Base-by-base conservation (phyloP, 345 rosid genomes). In the Salix exigua region DNA sequence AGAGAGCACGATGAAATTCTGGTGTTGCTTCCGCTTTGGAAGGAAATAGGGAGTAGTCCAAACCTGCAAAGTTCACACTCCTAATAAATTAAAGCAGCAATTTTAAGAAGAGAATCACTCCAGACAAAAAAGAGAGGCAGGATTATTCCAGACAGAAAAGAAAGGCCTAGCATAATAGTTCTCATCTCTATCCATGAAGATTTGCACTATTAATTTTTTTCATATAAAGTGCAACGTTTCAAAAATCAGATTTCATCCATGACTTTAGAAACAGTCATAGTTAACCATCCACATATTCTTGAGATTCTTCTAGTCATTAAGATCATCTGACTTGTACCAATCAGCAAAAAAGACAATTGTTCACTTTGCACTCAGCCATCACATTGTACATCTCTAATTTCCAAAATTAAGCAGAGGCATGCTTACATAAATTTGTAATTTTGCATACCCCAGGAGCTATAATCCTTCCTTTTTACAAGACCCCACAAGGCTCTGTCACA, bases 1-100 rank as follows among this genome's bases (percentile, higher is more conserved):
- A 95, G 99, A 93, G 99, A 95, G 97, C 99, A 93, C 94, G 88
- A 68, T 90, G 94, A 84, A 87, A 73, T 73, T 90, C 91, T 81
- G 85, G 94, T 35, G 93, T 70, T 26, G 82, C 78, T 77, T 85
- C 92, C 87, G 81, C 82, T 66, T 82, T 85, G 73, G 87, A 76
- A 44, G 97, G 85, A 77, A 89, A 74, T 60, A 83, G 73, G n/a
- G 91, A 78, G 81, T 86, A 89, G 78, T 86, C 93, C 21, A 82
- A 64, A 81, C 88, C 97, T 94, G 85, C 75, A 78, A 40, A 21
- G 19, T 19, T 40, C 35, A 28, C 31, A 60, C 5, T 61, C 58
- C 42, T 21, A 42, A 13, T 68, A 25, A 73, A 44, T 28, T 37
- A 5, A 35, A 51, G 62, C 50, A 21, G 37, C 46, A 66, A 21